Evolutionary conservation across 2,329 filamentous ascomycete species (phyloP).

Genomic region (Pochonia chlamydosporia): DNA sequence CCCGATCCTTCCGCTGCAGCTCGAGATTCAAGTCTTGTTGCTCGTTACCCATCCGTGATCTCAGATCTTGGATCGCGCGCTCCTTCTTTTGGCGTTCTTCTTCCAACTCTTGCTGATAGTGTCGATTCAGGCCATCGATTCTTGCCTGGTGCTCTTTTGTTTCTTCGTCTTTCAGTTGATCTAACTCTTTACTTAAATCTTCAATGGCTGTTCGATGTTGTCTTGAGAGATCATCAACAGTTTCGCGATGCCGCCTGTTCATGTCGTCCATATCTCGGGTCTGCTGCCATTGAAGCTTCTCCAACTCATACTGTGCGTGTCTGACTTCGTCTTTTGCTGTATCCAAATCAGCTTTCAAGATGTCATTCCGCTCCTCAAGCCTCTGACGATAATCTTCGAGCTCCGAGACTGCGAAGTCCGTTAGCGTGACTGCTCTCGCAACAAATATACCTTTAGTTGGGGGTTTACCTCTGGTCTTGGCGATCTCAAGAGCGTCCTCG

Average conservation of each 20-base stretch:
- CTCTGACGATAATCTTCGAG: constrained; percentile 43
- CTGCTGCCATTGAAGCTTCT: constrained; percentile 30
- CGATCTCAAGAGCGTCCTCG: constrained; percentile 68
- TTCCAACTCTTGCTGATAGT: constrained; percentile 58
- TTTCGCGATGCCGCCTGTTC: constrained; percentile 32
- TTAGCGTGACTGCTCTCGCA: constrained; percentile 8
- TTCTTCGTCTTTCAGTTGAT: constrained; percentile 34
- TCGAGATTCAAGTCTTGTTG: constrained; percentile 44
- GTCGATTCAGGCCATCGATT: constrained; percentile 57
- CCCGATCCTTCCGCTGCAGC: constrained; percentile 47
- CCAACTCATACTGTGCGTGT: constrained; percentile 27
- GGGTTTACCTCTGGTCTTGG: constrained; percentile 66
- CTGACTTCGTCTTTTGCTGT: constrained; percentile 28
- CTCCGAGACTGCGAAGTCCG: constrained; percentile 34
- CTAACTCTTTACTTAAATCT: constrained; percentile 39
- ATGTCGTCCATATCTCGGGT: constrained; percentile 47
- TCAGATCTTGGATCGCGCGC: constrained; percentile 62
- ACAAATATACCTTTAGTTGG: too few relatives aligned
- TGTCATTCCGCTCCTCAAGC: constrained; percentile 39
- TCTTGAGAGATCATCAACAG: constrained; percentile 27
- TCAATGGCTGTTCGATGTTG: constrained; percentile 28
- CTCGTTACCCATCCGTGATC: constrained; percentile 44
- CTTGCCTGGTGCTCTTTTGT: constrained; percentile 61
- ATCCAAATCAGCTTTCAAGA: constrained; percentile 60
- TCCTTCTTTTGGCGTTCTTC: constrained; percentile 54